phyloP scores from a whole-genome alignment of 495 filamentous ascomycete genomes.

The Aspergillus coremiiformis region DNA sequence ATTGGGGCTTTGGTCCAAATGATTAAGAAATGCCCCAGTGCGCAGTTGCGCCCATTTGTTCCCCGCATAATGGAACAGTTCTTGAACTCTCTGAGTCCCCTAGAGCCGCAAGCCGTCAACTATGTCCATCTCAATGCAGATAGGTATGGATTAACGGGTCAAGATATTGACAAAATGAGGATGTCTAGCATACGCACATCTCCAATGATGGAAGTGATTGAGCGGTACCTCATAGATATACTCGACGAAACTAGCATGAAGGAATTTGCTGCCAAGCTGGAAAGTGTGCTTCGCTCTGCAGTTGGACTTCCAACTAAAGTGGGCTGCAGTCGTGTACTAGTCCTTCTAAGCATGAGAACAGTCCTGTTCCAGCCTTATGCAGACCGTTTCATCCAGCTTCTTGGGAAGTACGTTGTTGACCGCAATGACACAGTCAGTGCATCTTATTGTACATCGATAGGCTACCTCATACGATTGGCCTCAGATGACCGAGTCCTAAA shows the following conservation, averaged over 20 bases:
- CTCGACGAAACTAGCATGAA: slow-evolving; percentile 69
- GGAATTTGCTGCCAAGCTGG: slow-evolving; percentile 60
- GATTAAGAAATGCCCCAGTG: slow-evolving; percentile 71
- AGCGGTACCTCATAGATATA: slow-evolving; percentile 73
- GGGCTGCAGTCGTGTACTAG: slow-evolving; percentile 76
- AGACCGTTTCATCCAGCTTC: slow-evolving; percentile 64
- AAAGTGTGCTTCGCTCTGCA: slow-evolving; percentile 72
- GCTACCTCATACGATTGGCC: slow-evolving; percentile 74
- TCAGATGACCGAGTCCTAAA: slow-evolving; percentile 60
- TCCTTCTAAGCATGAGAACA: slow-evolving; percentile 72
- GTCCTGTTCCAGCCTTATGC: slow-evolving; percentile 70
- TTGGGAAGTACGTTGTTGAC: slow-evolving; percentile 75
- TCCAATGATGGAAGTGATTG: slow-evolving; percentile 91
- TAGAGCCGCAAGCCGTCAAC: slow-evolving; percentile 82
- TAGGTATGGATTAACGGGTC: slow-evolving; percentile 75
- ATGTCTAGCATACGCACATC: slow-evolving; percentile 70
- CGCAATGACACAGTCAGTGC: slow-evolving; percentile 84
- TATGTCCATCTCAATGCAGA: slow-evolving; percentile 85
- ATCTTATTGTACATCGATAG: slow-evolving; percentile 76
- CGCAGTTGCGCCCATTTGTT: slow-evolving; percentile 67
- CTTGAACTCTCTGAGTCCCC: slow-evolving; percentile 69
- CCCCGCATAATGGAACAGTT: slow-evolving; percentile 74
- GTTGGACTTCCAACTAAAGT: slow-evolving; percentile 90
- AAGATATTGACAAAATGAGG: slow-evolving; percentile 78
- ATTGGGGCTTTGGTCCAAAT: slow-evolving; percentile 75